Conservation (phyloP, 306 rosid genomes). For the Mimosa bimucronata region DNA sequence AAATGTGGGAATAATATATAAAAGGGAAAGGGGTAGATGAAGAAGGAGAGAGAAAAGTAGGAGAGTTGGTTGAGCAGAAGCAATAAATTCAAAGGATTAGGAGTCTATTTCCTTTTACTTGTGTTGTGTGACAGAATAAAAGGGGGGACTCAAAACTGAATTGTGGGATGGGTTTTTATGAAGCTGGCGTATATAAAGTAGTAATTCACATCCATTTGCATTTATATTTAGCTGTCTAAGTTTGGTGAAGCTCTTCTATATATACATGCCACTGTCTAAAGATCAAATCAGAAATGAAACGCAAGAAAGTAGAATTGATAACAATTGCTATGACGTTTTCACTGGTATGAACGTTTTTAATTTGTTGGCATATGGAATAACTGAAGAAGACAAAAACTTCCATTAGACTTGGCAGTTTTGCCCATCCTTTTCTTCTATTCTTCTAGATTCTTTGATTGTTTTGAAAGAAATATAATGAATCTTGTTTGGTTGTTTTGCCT, state of each 20-base stretch:
- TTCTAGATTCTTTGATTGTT: too few species aligned
- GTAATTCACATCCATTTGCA: slow-evolving; percentile 28
- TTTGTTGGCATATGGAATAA: not conserved
- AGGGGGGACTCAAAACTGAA: slow-evolving; percentile 16
- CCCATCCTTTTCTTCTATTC: too few species aligned
- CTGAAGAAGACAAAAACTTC: not conserved
- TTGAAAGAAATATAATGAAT: too few species aligned
- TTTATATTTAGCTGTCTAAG: slow-evolving; percentile 51
- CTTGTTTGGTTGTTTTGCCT: too few species aligned
- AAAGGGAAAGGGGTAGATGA: slow-evolving; percentile 3
- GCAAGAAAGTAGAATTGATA: not conserved
- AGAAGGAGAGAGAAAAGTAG: not conserved
- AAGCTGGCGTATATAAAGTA: slow-evolving; percentile 4
- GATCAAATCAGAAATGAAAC: slow-evolving; percentile 1
- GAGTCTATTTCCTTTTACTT: not conserved
- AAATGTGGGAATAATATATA: not conserved
- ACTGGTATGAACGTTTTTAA: not conserved
- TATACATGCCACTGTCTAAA: not conserved
- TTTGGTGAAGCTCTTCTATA: slow-evolving; percentile 48
- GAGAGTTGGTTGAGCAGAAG: slow-evolving; percentile 55
- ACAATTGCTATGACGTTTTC: not conserved
- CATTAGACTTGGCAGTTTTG: not conserved
- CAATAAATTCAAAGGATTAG: slow-evolving; percentile 49
- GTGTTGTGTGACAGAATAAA: not conserved
- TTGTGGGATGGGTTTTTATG: slow-evolving; percentile 37